Evolutionary conservation across 1,284 basidiomycete genomes (phyloP), one percentile per base, ranked within the genome.

Genomic region (Pseudozyma thailandica): DNA sequence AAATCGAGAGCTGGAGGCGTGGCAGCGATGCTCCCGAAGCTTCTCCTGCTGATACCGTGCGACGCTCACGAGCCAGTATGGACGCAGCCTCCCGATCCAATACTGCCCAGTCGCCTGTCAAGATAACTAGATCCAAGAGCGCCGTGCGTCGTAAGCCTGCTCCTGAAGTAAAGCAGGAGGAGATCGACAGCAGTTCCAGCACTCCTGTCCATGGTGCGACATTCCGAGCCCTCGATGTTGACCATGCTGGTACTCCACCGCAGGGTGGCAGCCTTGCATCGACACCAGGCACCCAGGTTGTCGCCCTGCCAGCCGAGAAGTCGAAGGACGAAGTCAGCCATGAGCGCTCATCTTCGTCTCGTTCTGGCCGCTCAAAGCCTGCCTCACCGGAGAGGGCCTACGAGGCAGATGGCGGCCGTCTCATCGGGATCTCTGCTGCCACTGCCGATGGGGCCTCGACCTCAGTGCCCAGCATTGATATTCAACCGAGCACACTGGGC

Each of bases 1-100:
- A 74, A 41, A 74, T 74, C 58, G 64, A 74, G 31, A 74, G 71
- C 53, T 74, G 71, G 71, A 69, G 57, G 57, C 46, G 31, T 8
- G 16, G 5, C 10, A 45, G 15, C 6, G 50, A 57, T 6, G 18
- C 38, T 6, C n/a, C 26, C 33, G 27, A 50, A 12, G 42, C 16
- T 20, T 27, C 39, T 2, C 3, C 53, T 9, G 23, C 37, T 6
- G 39, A 41, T 1, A 33, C 43, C 3, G 4, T n/a, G 6, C 37
- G 35, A 18, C 45, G 31, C 16, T 41, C 51, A 20, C 43, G 43
- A 30, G 50, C 48, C 26, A 65, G 57, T 54, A 49, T 55, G 20
- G 66, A 74, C n/a, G 43, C 35, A 1, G 25, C 38, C 16, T 42
- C 28, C 21, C 51, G 51, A n/a, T 41, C 58, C 27, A 49, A 42